Evolutionary conservation across 75 land plant genomes (phyloP).

Genomic region (Selaginella moellendorffii): DNA sequence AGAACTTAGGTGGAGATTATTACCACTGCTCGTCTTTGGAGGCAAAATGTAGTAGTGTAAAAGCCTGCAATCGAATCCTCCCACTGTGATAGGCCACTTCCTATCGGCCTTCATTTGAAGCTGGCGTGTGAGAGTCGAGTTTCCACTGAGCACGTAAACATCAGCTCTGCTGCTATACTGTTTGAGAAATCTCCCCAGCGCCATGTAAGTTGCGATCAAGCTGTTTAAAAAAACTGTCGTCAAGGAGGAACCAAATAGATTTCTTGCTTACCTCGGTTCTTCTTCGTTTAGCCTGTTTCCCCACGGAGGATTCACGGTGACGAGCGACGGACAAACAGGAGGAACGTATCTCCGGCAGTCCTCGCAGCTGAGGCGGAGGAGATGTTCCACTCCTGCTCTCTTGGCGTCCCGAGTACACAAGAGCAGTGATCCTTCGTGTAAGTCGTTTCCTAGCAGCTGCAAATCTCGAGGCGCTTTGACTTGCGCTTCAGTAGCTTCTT

Average conservation of each 20-base stretch:
- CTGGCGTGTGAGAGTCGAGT: background rate
- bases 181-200: conserved; percentile 28
- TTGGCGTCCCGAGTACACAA: conserved; percentile 4
- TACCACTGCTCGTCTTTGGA: too few relatives aligned
- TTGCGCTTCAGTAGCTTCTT: conserved; percentile 8
- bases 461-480: conserved; percentile 8
- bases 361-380: conserved; percentile 10
- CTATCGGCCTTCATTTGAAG: background rate
- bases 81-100: background rate
- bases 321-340: conserved; percentile 9
- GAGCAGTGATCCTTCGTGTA: conserved; percentile 8
- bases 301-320: conserved; percentile 20
- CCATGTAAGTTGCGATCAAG: conserved; percentile 20
- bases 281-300: conserved; percentile 13
- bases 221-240: background rate
- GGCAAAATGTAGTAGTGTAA: background rate
- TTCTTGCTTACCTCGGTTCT: conserved; percentile 17
- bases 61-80: background rate
- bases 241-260: too few relatives aligned
- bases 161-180: conserved; percentile 23
- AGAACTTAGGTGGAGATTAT: too few relatives aligned
- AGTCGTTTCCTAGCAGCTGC: conserved; percentile 16
- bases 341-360: conserved; percentile 13
- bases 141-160: conserved; percentile 38
- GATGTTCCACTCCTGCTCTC: conserved; percentile 15